A percentile compares a stretch with the other conserved stretches of the same genome.
Conservation (phyloP, 148 eudicot genomes). For the Arbutus unedo region DNA sequence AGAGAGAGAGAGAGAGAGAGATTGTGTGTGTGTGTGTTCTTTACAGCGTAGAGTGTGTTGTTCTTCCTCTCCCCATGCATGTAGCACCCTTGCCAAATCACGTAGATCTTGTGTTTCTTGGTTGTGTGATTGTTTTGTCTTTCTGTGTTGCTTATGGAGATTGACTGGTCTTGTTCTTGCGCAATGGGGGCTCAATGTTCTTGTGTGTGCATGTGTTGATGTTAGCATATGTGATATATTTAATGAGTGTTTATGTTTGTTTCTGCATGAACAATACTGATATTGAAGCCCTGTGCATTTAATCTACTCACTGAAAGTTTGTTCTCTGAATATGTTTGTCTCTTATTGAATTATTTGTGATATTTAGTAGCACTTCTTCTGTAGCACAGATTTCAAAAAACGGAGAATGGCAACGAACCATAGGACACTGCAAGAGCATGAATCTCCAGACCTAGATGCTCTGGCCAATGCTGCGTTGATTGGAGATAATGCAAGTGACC, state of each 20-base stretch:
- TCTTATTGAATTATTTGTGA: constrained; percentile 5
- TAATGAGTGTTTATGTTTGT: not conserved
- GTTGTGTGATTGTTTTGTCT: not conserved
- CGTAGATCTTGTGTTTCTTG: not conserved
- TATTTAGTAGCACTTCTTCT: constrained; percentile 7
- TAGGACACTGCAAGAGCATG: constrained; percentile 43
- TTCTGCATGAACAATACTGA: not conserved
- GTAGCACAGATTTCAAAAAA: constrained; percentile 47
- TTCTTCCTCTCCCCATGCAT: not conserved
- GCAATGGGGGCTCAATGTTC: not conserved
- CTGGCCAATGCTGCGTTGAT: constrained; percentile 39
- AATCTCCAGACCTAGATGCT: constrained; percentile 42
- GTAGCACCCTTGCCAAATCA: not conserved
- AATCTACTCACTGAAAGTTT: not conserved
- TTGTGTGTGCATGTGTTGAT: not conserved
- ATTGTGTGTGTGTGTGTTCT: not conserved
- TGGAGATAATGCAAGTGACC: constrained; percentile 38
- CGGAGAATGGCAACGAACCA: constrained; percentile 34
- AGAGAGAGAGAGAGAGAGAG: too few relatives aligned
- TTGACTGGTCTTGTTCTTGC: not conserved
- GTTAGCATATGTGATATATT: not conserved
- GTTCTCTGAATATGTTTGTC: not conserved
- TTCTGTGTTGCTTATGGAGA: not conserved
- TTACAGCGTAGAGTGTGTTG: not conserved
- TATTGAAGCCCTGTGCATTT: not conserved